Base-by-base conservation (phyloP, 2,329 filamentous ascomycete species). In the Fusarium duplospermum region DNA sequence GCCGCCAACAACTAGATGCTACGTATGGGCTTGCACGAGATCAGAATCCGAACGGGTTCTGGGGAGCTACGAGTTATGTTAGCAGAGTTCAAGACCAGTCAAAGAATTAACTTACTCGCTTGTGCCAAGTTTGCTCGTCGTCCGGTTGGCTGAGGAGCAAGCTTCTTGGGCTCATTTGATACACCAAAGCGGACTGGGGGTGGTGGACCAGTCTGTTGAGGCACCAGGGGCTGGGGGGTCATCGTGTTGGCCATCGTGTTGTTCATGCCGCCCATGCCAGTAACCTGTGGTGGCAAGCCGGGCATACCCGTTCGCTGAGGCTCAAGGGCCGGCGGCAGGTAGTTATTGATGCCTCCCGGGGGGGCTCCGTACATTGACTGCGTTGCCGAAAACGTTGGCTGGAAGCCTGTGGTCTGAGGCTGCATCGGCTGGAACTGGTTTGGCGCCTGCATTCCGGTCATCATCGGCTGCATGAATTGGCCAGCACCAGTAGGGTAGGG, bases 181-280 rank as follows among this genome's bases (percentile, higher is more conserved):
- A 97, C 92, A 42, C 96, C 96, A 81, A 99, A 99, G 69, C 94
- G 90, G 20, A 99, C 92, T 27, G 94, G 91, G 54, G 96, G 96
- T 22, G 96, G 87, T 8, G 96, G 96, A 1, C 86, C 88, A 40
- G 86, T 90, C 75, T 86, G 84, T 72, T 88, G 83, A 54, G 86
- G 84, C 74, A 85, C 80, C 73, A 87, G 77, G 63, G 84, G 81
- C 20, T 87, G 89, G 73, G 84, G 84, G 73, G 81, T 81, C 59
- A 73, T 81, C 72, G 82, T 84, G 80, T 72, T 73, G 58, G 81
- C 80, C 58, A 73, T 81, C 71, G 82, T 84, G 80, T 72, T 73
- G 57, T 84, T 83, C 77, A 89, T 87, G 2, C 87, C 87, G 68
- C 87, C 87, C 70, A 87, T 85, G 9, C 84, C 86, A 2, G 87